These are phyloP conservation scores for Mucor sp. DNA, from an alignment of 371 early-diverging fungal genomes.

Conservation along the genomic window DNA sequence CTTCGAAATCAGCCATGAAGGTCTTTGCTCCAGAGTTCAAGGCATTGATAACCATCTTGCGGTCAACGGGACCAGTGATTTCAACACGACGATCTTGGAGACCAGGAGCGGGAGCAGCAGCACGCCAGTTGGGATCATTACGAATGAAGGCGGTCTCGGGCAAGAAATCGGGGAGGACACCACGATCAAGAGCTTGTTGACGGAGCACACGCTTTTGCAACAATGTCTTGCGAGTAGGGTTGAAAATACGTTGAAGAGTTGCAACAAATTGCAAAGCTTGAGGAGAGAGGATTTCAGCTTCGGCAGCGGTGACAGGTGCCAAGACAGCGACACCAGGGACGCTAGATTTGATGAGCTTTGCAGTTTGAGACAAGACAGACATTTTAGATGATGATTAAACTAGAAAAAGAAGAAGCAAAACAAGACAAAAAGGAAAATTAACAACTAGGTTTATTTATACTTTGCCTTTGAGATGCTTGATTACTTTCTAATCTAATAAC, in stretches of 20 bases:
- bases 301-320: conserved; percentile 38
- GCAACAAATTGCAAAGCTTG: conserved; percentile 86
- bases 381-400: background rate
- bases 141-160: conserved; percentile 93
- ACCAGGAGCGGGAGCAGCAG: conserved; percentile 90
- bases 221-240: conserved; percentile 81
- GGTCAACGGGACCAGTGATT: conserved; percentile 97
- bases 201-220: conserved; percentile 76
- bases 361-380: conserved; percentile 11
- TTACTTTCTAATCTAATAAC: background rate
- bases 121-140: conserved; percentile 87
- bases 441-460: background rate
- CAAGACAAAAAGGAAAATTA: conserved; percentile 5
- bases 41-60: conserved; percentile 98
- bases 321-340: conserved; percentile 38
- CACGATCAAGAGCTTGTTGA: conserved; percentile 80
- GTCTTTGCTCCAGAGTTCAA: conserved; percentile 92
- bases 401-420: conserved; percentile 10
- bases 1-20: conserved; percentile 98
- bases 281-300: conserved; percentile 75
- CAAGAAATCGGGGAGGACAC: conserved; percentile 87
- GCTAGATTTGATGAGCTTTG: conserved; percentile 13
- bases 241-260: conserved; percentile 86
- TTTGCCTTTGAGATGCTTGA: background rate
- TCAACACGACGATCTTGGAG: conserved; percentile 93